Base-by-base conservation (phyloP, 2,329 filamentous ascomycete genomes). In the Colletotrichum lini region DNA sequence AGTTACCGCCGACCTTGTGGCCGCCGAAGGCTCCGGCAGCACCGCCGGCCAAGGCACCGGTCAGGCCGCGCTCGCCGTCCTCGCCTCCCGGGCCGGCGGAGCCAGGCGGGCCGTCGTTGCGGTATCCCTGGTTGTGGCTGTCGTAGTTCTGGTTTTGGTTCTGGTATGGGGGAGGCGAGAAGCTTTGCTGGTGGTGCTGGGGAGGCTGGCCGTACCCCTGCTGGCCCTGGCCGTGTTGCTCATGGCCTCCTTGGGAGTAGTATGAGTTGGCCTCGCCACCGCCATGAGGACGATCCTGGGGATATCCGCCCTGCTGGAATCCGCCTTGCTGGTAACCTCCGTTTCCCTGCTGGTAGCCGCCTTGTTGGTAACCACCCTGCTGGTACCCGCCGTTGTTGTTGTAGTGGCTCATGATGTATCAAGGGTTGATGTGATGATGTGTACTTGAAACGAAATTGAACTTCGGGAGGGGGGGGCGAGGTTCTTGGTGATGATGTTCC, bases 1-100 rank as follows among this genome's bases (percentile, higher is more conserved):
- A 73, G 72, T 82, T 82, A 65, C 79, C 79, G 26, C 83, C 82
- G 47, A 84, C 73, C 72, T 82, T 82, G 75, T 82, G 75, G 4
- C 82, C 83, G 13, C 82, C 83, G 38, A 82, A 80, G 2, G 78
- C 83, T 18, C 83, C 83, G 47, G 81, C 83, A 0, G 81, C 79
- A 49, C 80, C 83, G 7, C 83, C 83, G 18, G 80, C 82, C 4
- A 84, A 66, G 1, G 81, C 82, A 52, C 83, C 83, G 72, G 82
- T 77, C 16, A 84, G 61, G 30, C 83, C 83, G 35, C 83, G 82
- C 64, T 84, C 83, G n/a, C 81, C 82, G 7, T 81, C 80, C 30
- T 72, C 69, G 13, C 76, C 79, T 2, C 69, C 77, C 0, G 67
- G 74, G 30, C 74, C 76, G 16, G 50, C 64, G 21, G 47, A 62